Base-by-base conservation (phyloP, 305 asterid species). In the Plantago coronopus region DNA sequence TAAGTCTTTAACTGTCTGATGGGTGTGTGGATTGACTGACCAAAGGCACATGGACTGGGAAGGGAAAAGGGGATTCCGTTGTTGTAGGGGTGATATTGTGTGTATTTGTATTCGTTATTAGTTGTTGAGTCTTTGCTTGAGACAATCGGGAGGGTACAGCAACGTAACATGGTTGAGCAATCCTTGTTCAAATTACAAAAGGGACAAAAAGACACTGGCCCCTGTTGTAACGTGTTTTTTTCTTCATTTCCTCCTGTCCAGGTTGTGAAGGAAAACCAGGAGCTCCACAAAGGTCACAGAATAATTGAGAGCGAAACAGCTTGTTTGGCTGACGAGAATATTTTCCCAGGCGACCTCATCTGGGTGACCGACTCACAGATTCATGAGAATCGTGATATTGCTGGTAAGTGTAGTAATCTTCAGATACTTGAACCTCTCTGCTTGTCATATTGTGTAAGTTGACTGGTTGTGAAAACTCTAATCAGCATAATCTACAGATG, bases 351-450 rank as follows among this genome's bases (percentile, higher is more conserved):
- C 66, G 99, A 93, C 68, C 61, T 81, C 58, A 72, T 93, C 59
- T 93, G 99, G 99, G 99, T 93, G 67, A 77, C 87, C 56, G 99
- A 93, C 71, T 89, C 99, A 8, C 85, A 89, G 83, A 79, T 89
- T 69, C 91, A 93, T 64, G 99, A 93, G 83, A 80, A 87, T 69
- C 97, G 97, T 71, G 99, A 89, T 73, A 93, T 93, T 87, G 97
- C 97, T 61, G 99, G 99, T 93, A 83, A 68, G 13, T 57, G 38
- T 68, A 1, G 45, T 61, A 40, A 38, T 67, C 42, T 49, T 55
- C 51, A 47, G 49, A 57, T 38, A 13, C 46, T 22, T 23, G 19
- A 37, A 20, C 34, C 17, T 25, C 15, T 15, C 13, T 27, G 21
- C 42, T 23, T 25, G 58, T 53, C 14, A 23, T 27, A 19, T 13